A percentile compares a stretch with the other conserved stretches of the same genome.
Conservation (phyloP, 192 early-diverging fungal genomes). For the Obelidium mucronatum region DNA sequence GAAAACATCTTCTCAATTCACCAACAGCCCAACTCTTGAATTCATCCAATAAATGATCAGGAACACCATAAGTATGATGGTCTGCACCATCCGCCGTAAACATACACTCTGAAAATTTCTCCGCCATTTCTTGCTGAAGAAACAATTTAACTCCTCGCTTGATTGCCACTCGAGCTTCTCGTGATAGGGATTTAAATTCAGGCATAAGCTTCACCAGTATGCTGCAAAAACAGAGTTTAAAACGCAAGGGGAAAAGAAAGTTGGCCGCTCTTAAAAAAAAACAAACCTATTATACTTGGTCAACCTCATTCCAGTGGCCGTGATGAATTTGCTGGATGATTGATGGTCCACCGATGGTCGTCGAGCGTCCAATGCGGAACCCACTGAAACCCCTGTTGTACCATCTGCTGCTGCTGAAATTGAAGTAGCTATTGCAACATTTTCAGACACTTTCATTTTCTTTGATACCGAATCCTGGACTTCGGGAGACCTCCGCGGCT, state of each 20-base stretch:
- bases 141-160: constrained; percentile 26
- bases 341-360: too few species aligned
- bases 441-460: too few species aligned
- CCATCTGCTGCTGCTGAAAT: too few species aligned
- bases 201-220: constrained; percentile 23
- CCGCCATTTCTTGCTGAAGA: constrained; percentile 26
- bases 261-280: background rate
- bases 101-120: constrained; percentile 10
- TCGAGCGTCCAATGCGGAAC: too few species aligned
- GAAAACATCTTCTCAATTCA: constrained; percentile 11
- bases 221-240: too few species aligned
- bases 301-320: background rate
- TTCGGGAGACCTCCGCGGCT: too few species aligned
- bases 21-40: constrained; percentile 15
- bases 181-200: constrained; percentile 17
- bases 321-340: background rate
- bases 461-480: too few species aligned
- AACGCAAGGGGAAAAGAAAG: background rate
- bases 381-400: background rate
- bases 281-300: constrained; percentile 13
- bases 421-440: too few species aligned
- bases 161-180: constrained; percentile 27
- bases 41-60: constrained; percentile 8
- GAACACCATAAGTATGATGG: constrained; percentile 24
- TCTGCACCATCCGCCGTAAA: background rate